Percentiles rank a stretch among this genome's conserved stretches.
Evolutionary conservation across 352 stramenopile species (phyloP).

Genomic region (Globisporangium spinosum): DNA sequence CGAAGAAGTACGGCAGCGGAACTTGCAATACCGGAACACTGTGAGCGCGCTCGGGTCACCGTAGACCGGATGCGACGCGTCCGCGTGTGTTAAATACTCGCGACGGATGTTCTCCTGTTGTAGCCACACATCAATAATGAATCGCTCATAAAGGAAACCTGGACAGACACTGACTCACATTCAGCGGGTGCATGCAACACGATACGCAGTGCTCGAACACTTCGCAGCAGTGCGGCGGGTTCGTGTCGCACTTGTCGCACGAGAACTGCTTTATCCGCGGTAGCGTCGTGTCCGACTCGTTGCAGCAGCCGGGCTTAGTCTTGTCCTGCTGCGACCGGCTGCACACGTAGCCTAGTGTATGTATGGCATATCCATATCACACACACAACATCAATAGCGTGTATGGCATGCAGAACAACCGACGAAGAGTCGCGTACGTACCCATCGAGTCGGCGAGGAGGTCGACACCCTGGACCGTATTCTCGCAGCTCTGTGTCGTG

Average conservation of each 20-base stretch:
- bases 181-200: conserved; percentile 78
- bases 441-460: conserved; percentile 55
- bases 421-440: conserved; percentile 10
- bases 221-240: conserved; percentile 64
- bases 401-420: not conserved
- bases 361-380: not conserved
- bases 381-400: not conserved
- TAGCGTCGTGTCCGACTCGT: conserved; percentile 43
- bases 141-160: not conserved
- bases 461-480: conserved; percentile 50
- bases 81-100: conserved; percentile 56
- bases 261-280: conserved; percentile 57
- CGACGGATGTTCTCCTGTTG: conserved; percentile 49
- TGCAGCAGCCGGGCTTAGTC: conserved; percentile 49
- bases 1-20: conserved; percentile 71
- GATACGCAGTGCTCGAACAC: conserved; percentile 71
- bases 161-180: conserved; percentile 28
- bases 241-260: conserved; percentile 62
- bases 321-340: conserved; percentile 42
- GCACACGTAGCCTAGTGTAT: conserved; percentile 43
- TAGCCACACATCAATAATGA: not conserved
- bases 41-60: conserved; percentile 45
- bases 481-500: conserved; percentile 34
- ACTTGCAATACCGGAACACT: conserved; percentile 69
- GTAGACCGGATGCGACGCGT: conserved; percentile 62